phyloP scores from a whole-genome alignment of 2,329 filamentous ascomycete species.

The Fusarium algeriense region DNA sequence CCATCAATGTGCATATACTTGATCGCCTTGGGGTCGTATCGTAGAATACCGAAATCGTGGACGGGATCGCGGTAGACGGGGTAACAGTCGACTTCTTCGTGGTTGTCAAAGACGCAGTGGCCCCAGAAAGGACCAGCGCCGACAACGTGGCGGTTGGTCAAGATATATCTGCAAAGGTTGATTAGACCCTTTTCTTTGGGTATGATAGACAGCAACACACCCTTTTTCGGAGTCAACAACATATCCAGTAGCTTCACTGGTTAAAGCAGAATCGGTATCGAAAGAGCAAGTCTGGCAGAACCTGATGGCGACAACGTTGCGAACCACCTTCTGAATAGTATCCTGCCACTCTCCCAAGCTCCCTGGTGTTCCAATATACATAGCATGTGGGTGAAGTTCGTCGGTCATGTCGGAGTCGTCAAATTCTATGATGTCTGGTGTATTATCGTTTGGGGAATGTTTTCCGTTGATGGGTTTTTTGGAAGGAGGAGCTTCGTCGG shows the following conservation, averaged over 20 bases:
- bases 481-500: slow-evolving; percentile 52
- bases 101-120: slow-evolving; percentile 98
- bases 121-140: slow-evolving; percentile 97
- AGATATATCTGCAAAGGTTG: slow-evolving; percentile 69
- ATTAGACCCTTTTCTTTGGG: not conserved
- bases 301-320: slow-evolving; percentile 97
- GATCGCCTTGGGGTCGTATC: slow-evolving; percentile 95
- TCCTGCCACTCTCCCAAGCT: slow-evolving; percentile 84
- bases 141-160: slow-evolving; percentile 93
- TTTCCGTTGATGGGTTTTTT: slow-evolving; percentile 61
- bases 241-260: slow-evolving; percentile 96
- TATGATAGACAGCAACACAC: slow-evolving; percentile 57
- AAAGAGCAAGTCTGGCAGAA: slow-evolving; percentile 99
- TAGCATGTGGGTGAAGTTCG: slow-evolving; percentile 52
- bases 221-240: slow-evolving; percentile 95
- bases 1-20: slow-evolving; percentile 95
- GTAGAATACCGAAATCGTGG: slow-evolving; percentile 96
- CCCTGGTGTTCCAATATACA: slow-evolving; percentile 55
- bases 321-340: slow-evolving; percentile 93
- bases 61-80: slow-evolving; percentile 98
- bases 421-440: slow-evolving; percentile 58
- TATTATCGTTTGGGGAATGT: slow-evolving; percentile 63
- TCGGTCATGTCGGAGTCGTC: slow-evolving; percentile 59
- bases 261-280: slow-evolving; percentile 94
- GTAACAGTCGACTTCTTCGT: slow-evolving; percentile 95